These are phyloP conservation scores for Tubosaeta brunneosetosa DNA, from an alignment of 768 basidiomycete species.

Conservation along the genomic window DNA sequence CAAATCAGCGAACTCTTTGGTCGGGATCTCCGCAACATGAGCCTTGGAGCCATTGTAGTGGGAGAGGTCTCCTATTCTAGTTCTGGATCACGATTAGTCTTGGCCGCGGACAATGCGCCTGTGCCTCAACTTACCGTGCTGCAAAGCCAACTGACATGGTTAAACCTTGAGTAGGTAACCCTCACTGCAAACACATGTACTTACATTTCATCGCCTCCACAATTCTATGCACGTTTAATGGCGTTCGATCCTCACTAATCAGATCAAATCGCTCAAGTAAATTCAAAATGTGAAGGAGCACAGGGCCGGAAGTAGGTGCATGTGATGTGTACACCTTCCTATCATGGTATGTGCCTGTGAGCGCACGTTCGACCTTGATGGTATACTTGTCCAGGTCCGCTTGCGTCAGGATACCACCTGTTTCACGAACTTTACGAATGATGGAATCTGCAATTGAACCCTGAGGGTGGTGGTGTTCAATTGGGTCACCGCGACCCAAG, in stretches of 20 bases:
- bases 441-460: slow-evolving; percentile 81
- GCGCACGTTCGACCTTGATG: slow-evolving; percentile 64
- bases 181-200: slow-evolving; percentile 25
- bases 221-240: slow-evolving; percentile 69
- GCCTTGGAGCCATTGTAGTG: slow-evolving; percentile 50
- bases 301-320: slow-evolving; percentile 85
- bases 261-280: slow-evolving; percentile 70
- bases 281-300: slow-evolving; percentile 91
- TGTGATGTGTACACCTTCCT: slow-evolving; percentile 79
- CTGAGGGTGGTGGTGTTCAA: slow-evolving; percentile 31
- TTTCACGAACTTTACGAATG: slow-evolving; percentile 59
- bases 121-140: slow-evolving; percentile 40
- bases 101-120: slow-evolving; percentile 6
- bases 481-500: slow-evolving; percentile 4
- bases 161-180: slow-evolving; percentile 1
- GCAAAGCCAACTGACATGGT: slow-evolving; percentile 54
- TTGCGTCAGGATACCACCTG: slow-evolving; percentile 77
- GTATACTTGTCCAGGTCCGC: slow-evolving; percentile 70
- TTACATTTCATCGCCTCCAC: slow-evolving; percentile 83
- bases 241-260: slow-evolving; percentile 47
- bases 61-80: slow-evolving; percentile 74
- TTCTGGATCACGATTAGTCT: slow-evolving; percentile 40
- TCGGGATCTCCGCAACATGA: slow-evolving; percentile 60
- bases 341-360: slow-evolving; percentile 72
- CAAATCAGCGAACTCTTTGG: slow-evolving; percentile 59